Evolutionary conservation across 305 asterid species (phyloP).

Genomic region (Rubia balearica): DNA sequence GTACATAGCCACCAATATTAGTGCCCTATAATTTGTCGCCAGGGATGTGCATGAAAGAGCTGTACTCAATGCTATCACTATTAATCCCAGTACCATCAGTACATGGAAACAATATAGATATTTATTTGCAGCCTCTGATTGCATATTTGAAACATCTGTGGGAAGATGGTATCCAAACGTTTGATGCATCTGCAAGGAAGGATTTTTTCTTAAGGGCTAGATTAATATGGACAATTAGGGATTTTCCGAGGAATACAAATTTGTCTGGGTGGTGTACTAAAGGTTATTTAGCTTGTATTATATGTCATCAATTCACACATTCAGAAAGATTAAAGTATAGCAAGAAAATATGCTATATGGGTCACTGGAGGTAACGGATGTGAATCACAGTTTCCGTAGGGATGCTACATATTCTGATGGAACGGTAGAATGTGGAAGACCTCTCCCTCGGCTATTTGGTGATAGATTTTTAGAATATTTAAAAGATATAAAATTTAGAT

Average conservation of each 20-base stretch:
- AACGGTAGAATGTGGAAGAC: not conserved
- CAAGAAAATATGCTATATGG: not conserved
- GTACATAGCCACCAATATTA: conserved; percentile 17
- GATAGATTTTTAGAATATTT: not conserved
- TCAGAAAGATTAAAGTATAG: not conserved
- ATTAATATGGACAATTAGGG: not conserved
- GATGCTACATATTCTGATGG: not conserved
- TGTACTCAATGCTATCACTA: conserved; percentile 1
- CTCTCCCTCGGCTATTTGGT: not conserved
- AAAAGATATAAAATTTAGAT: not conserved
- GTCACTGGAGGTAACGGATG: not conserved
- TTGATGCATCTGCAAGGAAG: not conserved
- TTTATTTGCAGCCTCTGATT: too few relatives aligned
- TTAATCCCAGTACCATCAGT: not conserved
- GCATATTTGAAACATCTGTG: too few relatives aligned
- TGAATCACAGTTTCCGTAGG: not conserved
- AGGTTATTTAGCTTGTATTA: not conserved
- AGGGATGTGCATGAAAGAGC: conserved; percentile 11
- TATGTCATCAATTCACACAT: not conserved
- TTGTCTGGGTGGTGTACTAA: not conserved
- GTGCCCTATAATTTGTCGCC: conserved; percentile 17
- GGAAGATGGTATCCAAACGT: not conserved
- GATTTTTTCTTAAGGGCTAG: not conserved
- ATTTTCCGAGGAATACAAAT: not conserved
- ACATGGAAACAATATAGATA: too few relatives aligned